A percentile compares a stretch with the other conserved stretches of the same genome.
Conservation (phyloP, 2,329 filamentous ascomycete genomes). For the Fusarium albosuccineum region DNA sequence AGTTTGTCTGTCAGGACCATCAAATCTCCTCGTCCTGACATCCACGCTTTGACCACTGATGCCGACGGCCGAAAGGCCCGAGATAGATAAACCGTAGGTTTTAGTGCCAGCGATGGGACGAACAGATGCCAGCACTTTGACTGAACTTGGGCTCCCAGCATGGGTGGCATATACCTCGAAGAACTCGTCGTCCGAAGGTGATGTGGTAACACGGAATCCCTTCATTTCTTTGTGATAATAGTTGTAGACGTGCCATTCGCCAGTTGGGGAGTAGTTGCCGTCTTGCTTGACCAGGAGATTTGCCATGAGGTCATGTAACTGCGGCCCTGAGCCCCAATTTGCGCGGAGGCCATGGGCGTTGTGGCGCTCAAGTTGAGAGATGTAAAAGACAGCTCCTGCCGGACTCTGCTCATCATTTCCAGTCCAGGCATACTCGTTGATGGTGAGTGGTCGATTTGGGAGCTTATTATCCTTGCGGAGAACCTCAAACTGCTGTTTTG, state of each 20-base stretch:
- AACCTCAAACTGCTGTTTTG: conserved; percentile 1
- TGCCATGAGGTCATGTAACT: not conserved
- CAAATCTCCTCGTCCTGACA: not conserved
- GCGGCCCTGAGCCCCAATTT: conserved; percentile 4
- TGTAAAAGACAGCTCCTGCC: conserved; percentile 22
- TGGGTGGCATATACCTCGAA: conserved; percentile 12
- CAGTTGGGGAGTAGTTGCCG: conserved; percentile 14
- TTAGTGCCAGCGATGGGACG: not conserved
- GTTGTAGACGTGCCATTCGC: conserved; percentile 27
- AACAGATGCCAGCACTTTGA: conserved; percentile 1
- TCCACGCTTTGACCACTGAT: not conserved
- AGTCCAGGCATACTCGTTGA: conserved; percentile 11
- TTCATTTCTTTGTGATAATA: conserved; percentile 23
- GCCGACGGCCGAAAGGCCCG: not conserved
- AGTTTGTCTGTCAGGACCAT: not conserved
- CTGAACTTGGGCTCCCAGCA: not conserved
- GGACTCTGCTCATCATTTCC: not conserved
- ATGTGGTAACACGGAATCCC: conserved; percentile 9
- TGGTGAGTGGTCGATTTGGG: not conserved
- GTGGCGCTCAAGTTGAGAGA: not conserved
- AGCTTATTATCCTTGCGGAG: not conserved
- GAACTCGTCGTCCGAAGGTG: conserved; percentile 6
- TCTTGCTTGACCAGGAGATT: conserved; percentile 15
- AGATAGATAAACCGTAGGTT: not conserved
- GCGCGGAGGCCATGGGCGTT: not conserved